Evolutionary conservation across 371 early-diverging fungal genomes (phyloP).

Genomic region (Dichotomocladium elegans): DNA sequence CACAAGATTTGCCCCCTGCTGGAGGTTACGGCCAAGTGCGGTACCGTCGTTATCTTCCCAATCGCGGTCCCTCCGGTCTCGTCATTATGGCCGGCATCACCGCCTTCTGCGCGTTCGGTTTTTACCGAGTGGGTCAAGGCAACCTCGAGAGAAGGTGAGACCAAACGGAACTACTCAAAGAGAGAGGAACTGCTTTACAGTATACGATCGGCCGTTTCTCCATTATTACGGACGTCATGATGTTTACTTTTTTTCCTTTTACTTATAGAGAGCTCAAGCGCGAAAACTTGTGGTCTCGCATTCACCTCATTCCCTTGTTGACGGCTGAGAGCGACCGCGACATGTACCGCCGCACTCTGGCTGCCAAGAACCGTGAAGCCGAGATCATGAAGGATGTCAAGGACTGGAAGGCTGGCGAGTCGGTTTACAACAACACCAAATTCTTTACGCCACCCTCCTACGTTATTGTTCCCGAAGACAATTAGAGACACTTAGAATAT

Average conservation of each 20-base stretch:
- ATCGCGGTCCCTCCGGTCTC: constrained; percentile 80
- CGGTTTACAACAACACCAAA: constrained; percentile 80
- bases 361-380: constrained; percentile 74
- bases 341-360: constrained; percentile 77
- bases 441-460: constrained; percentile 69
- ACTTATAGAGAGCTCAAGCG: constrained; percentile 79
- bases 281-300: constrained; percentile 92
- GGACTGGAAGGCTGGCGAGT: constrained; percentile 76
- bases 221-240: too few species aligned
- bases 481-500: too few species aligned
- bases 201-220: too few species aligned
- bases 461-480: constrained; percentile 44
- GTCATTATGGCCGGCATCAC: constrained; percentile 53
- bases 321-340: constrained; percentile 95
- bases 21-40: constrained; percentile 73
- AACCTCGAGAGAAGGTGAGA: constrained; percentile 73
- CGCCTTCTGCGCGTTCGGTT: constrained; percentile 50
- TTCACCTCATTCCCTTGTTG: constrained; percentile 84
- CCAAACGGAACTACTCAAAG: too few species aligned
- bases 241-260: background rate
- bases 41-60: constrained; percentile 88
- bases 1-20: constrained; percentile 73
- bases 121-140: constrained; percentile 60
- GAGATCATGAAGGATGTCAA: constrained; percentile 87
- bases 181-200: too few species aligned